These are phyloP conservation scores for Aspergillus cejpii DNA, from an alignment of 2,329 filamentous ascomycete genomes.

Conservation along the genomic window DNA sequence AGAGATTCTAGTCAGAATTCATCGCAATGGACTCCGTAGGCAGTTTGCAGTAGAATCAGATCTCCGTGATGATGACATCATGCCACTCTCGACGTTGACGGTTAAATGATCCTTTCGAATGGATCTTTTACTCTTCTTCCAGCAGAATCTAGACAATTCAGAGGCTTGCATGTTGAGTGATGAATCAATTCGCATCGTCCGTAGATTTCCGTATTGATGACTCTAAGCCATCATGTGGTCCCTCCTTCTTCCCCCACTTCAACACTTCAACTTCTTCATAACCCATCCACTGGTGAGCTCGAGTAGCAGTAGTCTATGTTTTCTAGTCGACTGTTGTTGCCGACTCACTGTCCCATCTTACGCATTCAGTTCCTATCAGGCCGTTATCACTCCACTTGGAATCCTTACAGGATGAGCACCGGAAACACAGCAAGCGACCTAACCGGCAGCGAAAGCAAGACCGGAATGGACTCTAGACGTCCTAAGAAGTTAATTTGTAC, in stretches of 20 bases:
- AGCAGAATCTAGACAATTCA: too few relatives aligned
- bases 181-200: too few relatives aligned
- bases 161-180: too few relatives aligned
- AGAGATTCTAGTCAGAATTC: neutral
- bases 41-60: neutral
- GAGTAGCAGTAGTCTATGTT: conserved; percentile 3
- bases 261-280: neutral
- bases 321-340: neutral
- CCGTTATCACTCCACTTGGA: neutral
- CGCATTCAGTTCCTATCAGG: neutral
- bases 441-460: too few relatives aligned
- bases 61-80: neutral
- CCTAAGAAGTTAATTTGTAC: conserved; percentile 41
- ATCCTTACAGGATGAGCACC: neutral
- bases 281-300: neutral
- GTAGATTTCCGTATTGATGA: too few relatives aligned
- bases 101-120: too few relatives aligned
- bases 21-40: neutral
- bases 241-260: neutral
- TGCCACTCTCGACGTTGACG: too few relatives aligned
- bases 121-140: too few relatives aligned
- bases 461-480: conserved; percentile 20
- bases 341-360: neutral
- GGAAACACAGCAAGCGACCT: neutral
- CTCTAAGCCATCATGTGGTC: too few relatives aligned